Percentiles rank a stretch among this genome's conserved stretches.
Conservation (phyloP, 2,329 filamentous ascomycete genomes). For the Fusarium stilboides region DNA sequence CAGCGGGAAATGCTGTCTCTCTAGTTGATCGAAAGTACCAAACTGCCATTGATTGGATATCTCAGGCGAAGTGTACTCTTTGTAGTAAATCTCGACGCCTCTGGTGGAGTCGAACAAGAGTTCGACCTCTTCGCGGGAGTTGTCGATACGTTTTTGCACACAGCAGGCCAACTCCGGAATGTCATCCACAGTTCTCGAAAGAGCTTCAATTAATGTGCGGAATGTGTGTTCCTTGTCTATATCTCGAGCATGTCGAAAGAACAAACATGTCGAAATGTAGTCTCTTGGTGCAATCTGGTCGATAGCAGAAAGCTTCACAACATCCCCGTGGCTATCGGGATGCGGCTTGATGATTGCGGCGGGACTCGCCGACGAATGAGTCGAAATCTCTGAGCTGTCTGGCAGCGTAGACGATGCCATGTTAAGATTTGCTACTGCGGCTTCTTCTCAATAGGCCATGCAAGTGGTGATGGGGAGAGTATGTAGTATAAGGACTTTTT, state of each 20-base stretch:
- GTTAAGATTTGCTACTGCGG: no score
- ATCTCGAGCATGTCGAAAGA: background rate
- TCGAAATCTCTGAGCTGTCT: no score
- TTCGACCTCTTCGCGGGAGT: slow-evolving; percentile 17
- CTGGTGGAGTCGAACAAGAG: slow-evolving; percentile 12
- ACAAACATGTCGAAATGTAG: slow-evolving; percentile 21
- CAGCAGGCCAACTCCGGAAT: slow-evolving; percentile 27
- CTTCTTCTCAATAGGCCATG: no score
- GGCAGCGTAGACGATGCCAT: no score
- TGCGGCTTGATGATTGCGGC: slow-evolving; percentile 10
- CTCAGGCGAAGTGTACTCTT: slow-evolving; percentile 18
- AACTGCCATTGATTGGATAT: slow-evolving; percentile 4
- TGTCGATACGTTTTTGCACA: slow-evolving; percentile 8
- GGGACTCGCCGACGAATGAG: background rate
- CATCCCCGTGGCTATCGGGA: background rate
- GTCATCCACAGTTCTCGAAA: slow-evolving; percentile 2
- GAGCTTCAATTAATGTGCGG: background rate
- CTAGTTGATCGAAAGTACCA: slow-evolving; percentile 15
- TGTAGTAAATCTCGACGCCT: slow-evolving; percentile 18
- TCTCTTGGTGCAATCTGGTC: slow-evolving; percentile 27
- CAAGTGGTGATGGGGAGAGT: no score
- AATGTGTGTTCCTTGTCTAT: slow-evolving; percentile 3
- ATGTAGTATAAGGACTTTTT: no score
- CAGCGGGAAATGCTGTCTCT: slow-evolving; percentile 10
- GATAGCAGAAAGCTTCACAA: slow-evolving; percentile 21